Evolutionary conservation across 192 early-diverging fungal species (phyloP), one percentile per base, ranked within the genome.

Genomic region (Dissophora globulifera): DNA sequence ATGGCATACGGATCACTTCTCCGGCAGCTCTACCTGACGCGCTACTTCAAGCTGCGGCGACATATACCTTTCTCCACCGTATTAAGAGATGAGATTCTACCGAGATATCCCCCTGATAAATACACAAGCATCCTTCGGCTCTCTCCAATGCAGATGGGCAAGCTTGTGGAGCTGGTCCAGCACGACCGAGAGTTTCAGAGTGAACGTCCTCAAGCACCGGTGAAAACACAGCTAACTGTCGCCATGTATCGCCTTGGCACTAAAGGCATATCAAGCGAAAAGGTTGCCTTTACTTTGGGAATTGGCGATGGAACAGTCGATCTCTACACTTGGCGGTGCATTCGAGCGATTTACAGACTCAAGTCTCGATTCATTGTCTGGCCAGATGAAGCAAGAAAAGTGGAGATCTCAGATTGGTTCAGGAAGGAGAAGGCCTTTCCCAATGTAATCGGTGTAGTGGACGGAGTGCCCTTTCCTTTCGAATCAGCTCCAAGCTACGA

Each of bases 391-490:
- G 52, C 26, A 7, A 17, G 54, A 27, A 58, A 57, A 16, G 3
- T 1, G 5, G 46, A 41, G 23, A 62, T 62, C 11, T 40, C 30
- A 0, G 5, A 25, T 1, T 62, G 32, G 25, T 62, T 62, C 60
- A 67, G 27, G 48, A 8, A 50, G 19, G 22, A 50, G 0, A 38
- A 35, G 10, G 65, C 46, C 10, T 67, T 67, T 19, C 45, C 54
- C 47, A 38, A 50, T 41, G 19, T 19, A 8, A 31, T 67, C n/a
- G 65, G 65, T 25, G 47, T 35, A 13, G 48, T 67, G 5, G 65
- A 67, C 13, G 48, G 65, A 15, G 20, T 67, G 15, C 30, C n/a
- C 9, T 58, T 58, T 30, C 65, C 46, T 15, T 61, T 67, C 45
- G 46, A 48, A 1, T 30, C 17, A 11, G 41, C 45, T 27, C 65